These are phyloP conservation scores for Solanum sparsipilum DNA, from an alignment of 257 asterid genomes.

Conservation along the genomic window DNA sequence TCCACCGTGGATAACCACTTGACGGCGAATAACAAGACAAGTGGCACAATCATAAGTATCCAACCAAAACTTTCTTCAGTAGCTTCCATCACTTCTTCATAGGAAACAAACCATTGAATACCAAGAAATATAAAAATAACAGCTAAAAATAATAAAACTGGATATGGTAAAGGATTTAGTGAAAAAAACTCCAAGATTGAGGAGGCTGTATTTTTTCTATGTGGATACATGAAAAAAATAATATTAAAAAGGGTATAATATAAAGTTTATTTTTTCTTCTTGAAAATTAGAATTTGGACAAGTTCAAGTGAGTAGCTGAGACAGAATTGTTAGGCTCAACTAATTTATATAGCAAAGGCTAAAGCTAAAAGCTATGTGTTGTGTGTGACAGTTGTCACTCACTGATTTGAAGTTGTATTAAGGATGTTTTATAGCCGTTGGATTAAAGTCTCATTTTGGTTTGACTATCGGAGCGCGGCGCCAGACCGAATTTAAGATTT, in stretches of 20 bases:
- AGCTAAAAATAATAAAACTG: constrained; percentile 54
- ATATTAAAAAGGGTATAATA: not conserved
- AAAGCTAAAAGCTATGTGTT: not conserved
- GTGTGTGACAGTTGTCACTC: not conserved
- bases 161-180: constrained; percentile 60
- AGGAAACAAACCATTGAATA: constrained; percentile 70
- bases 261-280: not conserved
- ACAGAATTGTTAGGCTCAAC: not conserved
- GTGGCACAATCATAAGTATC: constrained; percentile 55
- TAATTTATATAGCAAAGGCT: not conserved
- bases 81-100: constrained; percentile 58
- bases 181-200: constrained; percentile 43
- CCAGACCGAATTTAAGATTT: not conserved
- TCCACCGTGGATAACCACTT: constrained; percentile 42
- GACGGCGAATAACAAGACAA: constrained; percentile 44
- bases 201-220: constrained; percentile 34
- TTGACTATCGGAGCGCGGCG: too few species aligned
- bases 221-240: constrained; percentile 9
- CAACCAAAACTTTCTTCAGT: constrained; percentile 74
- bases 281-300: not conserved
- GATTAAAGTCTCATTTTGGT: not conserved
- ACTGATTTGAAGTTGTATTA: not conserved
- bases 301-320: not conserved
- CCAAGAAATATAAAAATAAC: constrained; percentile 64
- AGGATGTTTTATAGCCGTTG: not conserved